These are phyloP conservation scores for Apostasia shenzhenica DNA, from an alignment of 106 monocot genomes.

Conservation along the genomic window DNA sequence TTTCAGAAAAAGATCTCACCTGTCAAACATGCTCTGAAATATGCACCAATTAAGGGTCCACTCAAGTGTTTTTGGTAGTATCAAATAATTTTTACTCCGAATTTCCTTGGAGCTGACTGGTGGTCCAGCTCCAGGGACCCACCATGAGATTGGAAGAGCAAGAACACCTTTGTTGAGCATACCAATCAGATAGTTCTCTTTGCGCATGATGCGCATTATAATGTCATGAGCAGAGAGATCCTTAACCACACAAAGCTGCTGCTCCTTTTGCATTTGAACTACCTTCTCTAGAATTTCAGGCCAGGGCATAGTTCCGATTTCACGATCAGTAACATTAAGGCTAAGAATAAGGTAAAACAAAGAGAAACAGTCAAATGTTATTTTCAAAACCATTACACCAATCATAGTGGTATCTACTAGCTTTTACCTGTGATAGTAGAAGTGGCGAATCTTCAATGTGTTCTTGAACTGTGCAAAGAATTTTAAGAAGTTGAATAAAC, in stretches of 20 bases:
- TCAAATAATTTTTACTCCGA: conserved; percentile 65
- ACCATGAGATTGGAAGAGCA: conserved; percentile 63
- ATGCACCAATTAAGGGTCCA: conserved; percentile 98
- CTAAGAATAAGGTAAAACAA: conserved; percentile 14
- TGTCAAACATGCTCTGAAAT: conserved; percentile 99
- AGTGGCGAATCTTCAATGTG: conserved; percentile 60
- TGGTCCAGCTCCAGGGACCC: conserved; percentile 94
- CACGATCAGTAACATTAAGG: conserved; percentile 80
- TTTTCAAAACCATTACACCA: not conserved
- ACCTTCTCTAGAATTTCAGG: conserved; percentile 75
- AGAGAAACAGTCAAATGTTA: not conserved
- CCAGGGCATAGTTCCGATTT: conserved; percentile 86
- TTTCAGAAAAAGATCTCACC: conserved; percentile 28
- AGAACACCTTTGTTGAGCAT: conserved; percentile 97
- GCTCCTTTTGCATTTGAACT: conserved; percentile 67
- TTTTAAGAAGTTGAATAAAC: conserved; percentile 79
- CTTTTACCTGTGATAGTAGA: conserved; percentile 65
- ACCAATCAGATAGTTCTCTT: conserved; percentile 96
- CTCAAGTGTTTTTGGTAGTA: conserved; percentile 87
- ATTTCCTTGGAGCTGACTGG: conserved; percentile 27
- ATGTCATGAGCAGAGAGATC: conserved; percentile 90
- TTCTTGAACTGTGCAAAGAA: conserved; percentile 85
- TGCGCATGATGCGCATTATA: conserved; percentile 96
- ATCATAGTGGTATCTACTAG: not conserved
- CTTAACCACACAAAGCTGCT: conserved; percentile 87